A percentile compares a stretch with the other conserved stretches of the same genome.
Conservation (phyloP, 2,329 filamentous ascomycete species). For the Aureobasidium uvarum region DNA sequence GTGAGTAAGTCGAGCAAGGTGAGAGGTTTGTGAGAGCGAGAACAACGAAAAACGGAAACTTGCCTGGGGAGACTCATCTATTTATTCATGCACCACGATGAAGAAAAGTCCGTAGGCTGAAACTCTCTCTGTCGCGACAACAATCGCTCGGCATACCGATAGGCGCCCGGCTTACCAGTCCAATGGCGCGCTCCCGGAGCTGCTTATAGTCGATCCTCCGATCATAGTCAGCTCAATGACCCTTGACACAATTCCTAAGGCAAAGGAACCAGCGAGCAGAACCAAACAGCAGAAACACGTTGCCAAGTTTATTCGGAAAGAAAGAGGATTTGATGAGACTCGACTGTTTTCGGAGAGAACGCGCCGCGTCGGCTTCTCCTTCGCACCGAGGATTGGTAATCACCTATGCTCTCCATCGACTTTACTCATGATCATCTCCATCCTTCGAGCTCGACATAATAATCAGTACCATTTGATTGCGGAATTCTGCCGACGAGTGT, state of each 20-base stretch:
- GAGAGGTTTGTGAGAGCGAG: neutral
- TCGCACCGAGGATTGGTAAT: slow-evolving; percentile 7
- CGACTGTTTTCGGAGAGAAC: neutral
- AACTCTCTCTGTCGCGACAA: slow-evolving; percentile 11
- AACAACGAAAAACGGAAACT: neutral
- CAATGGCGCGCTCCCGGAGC: neutral
- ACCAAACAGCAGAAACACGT: neutral
- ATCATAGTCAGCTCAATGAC: neutral
- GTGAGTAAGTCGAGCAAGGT: neutral
- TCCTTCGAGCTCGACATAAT: neutral
- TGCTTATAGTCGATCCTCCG: neutral
- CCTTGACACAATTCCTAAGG: neutral
- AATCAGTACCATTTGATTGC: too few species aligned
- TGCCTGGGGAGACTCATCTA: neutral
- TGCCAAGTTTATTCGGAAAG: neutral
- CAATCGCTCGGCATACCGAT: slow-evolving; percentile 1
- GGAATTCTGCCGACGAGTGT: too few species aligned
- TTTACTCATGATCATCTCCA: neutral
- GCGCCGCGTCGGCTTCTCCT: neutral
- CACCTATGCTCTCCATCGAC: neutral
- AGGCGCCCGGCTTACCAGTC: neutral
- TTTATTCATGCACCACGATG: neutral
- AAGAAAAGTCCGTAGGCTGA: slow-evolving; percentile 22
- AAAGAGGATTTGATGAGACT: neutral
- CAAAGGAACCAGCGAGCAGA: neutral